Percentiles rank a stretch among this genome's conserved stretches.
Conservation (phyloP, 768 basidiomycete genomes). For the Pisolithus microcarpus region DNA sequence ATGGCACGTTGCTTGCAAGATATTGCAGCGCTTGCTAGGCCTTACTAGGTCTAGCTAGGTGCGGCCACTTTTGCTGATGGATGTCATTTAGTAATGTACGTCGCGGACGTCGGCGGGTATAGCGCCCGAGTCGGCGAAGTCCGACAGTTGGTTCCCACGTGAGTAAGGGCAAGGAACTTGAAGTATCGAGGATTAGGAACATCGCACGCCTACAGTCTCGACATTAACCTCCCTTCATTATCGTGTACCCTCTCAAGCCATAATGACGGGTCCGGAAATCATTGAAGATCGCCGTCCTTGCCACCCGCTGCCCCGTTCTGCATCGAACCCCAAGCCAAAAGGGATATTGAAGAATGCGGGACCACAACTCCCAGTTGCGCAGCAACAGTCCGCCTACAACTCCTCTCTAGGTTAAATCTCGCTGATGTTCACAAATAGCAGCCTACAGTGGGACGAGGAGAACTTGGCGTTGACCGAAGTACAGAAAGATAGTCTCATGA, state of each 20-base stretch:
- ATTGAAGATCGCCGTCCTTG: slow-evolving; percentile 38
- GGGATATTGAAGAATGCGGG: slow-evolving; percentile 85
- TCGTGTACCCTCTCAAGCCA: slow-evolving; percentile 1
- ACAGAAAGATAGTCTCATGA: slow-evolving; percentile 94
- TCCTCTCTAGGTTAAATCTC: too few relatives aligned
- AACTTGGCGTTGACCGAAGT: slow-evolving; percentile 90
- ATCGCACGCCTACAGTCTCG: neutral
- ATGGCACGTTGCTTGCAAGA: too few relatives aligned
- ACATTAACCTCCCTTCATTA: neutral
- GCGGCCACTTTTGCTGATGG: too few relatives aligned
- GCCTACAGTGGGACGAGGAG: slow-evolving; percentile 91
- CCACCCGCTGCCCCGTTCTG: slow-evolving; percentile 48
- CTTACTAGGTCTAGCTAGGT: too few relatives aligned
- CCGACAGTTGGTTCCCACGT: too few relatives aligned
- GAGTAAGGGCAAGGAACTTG: too few relatives aligned
- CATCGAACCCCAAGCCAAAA: slow-evolving; percentile 69
- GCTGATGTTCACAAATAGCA: slow-evolving; percentile 29
- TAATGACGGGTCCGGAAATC: slow-evolving; percentile 25
- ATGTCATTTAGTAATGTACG: too few relatives aligned
- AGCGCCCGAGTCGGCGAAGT: too few relatives aligned
- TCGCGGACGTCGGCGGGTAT: too few relatives aligned
- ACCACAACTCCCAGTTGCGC: slow-evolving; percentile 34
- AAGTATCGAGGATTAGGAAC: neutral
- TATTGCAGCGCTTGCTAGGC: too few relatives aligned
- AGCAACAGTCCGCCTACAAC: slow-evolving; percentile 44